Percentiles rank a stretch among this genome's conserved stretches.
Conservation (phyloP, 495 filamentous ascomycete species). For the Cenococcum geophilum region DNA sequence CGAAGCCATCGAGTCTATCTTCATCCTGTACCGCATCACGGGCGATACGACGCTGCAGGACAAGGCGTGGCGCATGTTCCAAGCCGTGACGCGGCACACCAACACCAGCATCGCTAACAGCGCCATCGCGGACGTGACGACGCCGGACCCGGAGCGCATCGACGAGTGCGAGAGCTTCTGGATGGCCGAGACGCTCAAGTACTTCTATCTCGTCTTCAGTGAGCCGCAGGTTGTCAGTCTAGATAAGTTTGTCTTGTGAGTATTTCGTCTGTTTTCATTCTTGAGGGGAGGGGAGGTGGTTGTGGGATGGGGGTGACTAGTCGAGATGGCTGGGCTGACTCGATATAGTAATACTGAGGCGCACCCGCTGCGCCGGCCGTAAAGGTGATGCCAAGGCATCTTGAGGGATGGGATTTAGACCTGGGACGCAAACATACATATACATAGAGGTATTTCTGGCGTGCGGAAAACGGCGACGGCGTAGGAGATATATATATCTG, state of each 20-base stretch:
- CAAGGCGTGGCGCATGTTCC: conserved; percentile 59
- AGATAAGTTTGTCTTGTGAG: conserved; percentile 76
- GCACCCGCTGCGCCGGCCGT: conserved; percentile 49
- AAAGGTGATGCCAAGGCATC: not conserved
- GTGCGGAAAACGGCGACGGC: too few species aligned
- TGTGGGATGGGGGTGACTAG: too few species aligned
- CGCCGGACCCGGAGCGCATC: conserved; percentile 19
- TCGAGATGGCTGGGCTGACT: too few species aligned
- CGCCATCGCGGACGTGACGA: conserved; percentile 40
- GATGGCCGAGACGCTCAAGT: conserved; percentile 73
- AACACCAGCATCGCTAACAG: conserved; percentile 47
- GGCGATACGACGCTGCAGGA: conserved; percentile 49
- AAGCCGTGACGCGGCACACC: conserved; percentile 42
- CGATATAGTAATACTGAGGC: conserved; percentile 43
- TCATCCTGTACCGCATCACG: conserved; percentile 53
- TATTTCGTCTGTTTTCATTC: not conserved
- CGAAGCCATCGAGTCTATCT: conserved; percentile 60
- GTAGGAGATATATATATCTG: too few species aligned
- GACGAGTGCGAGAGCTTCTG: conserved; percentile 56
- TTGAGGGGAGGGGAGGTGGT: not conserved
- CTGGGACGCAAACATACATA: too few species aligned
- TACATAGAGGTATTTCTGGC: too few species aligned
- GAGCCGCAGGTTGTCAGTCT: conserved; percentile 66
- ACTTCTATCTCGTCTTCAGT: conserved; percentile 71
- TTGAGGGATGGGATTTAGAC: too few species aligned